phyloP scores from a whole-genome alignment of 305 asterid species.

The Nicotiana rustica region DNA sequence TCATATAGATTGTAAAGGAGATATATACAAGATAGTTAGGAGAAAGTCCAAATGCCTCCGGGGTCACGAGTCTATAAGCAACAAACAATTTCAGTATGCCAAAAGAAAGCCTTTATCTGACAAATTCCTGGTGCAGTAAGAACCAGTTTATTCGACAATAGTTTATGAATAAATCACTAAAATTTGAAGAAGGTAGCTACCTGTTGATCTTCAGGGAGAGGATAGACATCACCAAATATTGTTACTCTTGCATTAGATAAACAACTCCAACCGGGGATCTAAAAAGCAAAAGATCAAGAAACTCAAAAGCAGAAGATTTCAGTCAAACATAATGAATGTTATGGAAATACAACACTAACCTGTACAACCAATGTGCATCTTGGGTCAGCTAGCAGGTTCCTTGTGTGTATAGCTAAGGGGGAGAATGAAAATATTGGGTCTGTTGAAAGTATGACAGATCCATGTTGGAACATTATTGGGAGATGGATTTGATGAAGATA shows the following conservation, averaged over 20 bases:
- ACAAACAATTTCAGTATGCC: too few species aligned
- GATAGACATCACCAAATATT: slow-evolving; percentile 90
- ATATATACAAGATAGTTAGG: too few species aligned
- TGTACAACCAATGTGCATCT: slow-evolving; percentile 91
- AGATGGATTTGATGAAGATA: neutral
- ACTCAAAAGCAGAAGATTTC: slow-evolving; percentile 33
- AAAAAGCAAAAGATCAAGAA: slow-evolving; percentile 38
- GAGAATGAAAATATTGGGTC: slow-evolving; percentile 96
- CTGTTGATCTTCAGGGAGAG: slow-evolving; percentile 93
- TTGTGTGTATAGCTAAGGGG: slow-evolving; percentile 96
- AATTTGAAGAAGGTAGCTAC: slow-evolving; percentile 48
- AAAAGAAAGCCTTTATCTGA: too few species aligned
- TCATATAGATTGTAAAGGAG: too few species aligned
- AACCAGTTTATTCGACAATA: too few species aligned
- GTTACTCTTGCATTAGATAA: slow-evolving; percentile 97
- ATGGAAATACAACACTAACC: slow-evolving; percentile 57
- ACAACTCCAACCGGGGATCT: slow-evolving; percentile 99
- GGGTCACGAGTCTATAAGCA: too few species aligned
- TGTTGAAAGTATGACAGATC: slow-evolving; percentile 34
- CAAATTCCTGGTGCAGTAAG: too few species aligned
- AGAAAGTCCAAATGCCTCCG: too few species aligned
- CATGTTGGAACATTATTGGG: neutral
- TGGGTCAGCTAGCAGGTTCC: slow-evolving; percentile 93
- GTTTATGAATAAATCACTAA: neutral
- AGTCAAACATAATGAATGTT: neutral